Percentiles rank a stretch among this genome's conserved stretches.
phyloP scores from a whole-genome alignment of 2,329 filamentous ascomycete genomes.

The Alternaria sp. region DNA sequence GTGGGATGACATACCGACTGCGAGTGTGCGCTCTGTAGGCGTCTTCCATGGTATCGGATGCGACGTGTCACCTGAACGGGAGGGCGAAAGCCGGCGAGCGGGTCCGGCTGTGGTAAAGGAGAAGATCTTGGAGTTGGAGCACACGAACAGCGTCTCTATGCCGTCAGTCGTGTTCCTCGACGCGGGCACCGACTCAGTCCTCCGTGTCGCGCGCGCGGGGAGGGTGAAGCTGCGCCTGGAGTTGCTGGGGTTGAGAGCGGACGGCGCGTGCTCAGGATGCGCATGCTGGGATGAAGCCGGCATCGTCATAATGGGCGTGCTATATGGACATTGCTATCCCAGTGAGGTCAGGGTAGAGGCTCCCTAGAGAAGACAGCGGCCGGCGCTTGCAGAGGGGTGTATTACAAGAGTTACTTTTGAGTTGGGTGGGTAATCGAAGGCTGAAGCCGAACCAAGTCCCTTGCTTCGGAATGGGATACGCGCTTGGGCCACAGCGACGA shows the following conservation, averaged over 20 bases:
- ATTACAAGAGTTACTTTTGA: slow-evolving; percentile 1
- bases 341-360: background rate
- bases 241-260: slow-evolving; percentile 24
- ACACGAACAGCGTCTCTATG: slow-evolving; percentile 77
- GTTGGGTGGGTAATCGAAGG: slow-evolving; percentile 10
- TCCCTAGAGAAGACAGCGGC: slow-evolving; percentile 5
- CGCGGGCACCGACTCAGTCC: slow-evolving; percentile 40
- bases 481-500: slow-evolving; percentile 10
- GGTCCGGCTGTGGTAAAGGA: slow-evolving; percentile 61
- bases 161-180: slow-evolving; percentile 52
- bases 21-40: slow-evolving; percentile 80
- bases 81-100: slow-evolving; percentile 47
- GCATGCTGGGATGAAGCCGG: slow-evolving; percentile 38
- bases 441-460: slow-evolving; percentile 16
- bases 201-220: slow-evolving; percentile 51
- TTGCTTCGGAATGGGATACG: slow-evolving; percentile 19
- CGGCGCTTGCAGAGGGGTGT: slow-evolving; percentile 5
- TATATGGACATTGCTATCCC: slow-evolving; percentile 37
- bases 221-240: slow-evolving; percentile 59
- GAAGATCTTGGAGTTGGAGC: slow-evolving; percentile 76
- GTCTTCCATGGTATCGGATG: slow-evolving; percentile 74
- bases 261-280: slow-evolving; percentile 37
- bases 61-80: slow-evolving; percentile 54
- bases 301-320: slow-evolving; percentile 42
- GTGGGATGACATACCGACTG: slow-evolving; percentile 67